These are phyloP conservation scores for Mycena citricolor DNA, from an alignment of 1,284 basidiomycete genomes.

Conservation along the genomic window DNA sequence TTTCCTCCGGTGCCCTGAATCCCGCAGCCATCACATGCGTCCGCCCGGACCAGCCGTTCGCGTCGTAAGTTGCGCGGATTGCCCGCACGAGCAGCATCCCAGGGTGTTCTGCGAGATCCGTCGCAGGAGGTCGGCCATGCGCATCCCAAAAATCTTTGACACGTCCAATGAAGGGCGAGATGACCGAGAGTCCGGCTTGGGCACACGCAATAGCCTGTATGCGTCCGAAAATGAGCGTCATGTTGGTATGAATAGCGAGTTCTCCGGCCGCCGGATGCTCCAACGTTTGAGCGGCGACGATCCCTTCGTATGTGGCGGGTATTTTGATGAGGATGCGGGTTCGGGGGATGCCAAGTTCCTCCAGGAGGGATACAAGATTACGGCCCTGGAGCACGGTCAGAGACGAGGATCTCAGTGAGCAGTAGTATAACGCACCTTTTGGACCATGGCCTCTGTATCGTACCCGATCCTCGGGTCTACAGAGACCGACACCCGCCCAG, in stretches of 20 bases:
- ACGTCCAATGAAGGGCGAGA: conserved; percentile 38
- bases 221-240: conserved; percentile 35
- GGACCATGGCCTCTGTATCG: conserved; percentile 28
- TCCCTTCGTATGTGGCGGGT: conserved; percentile 34
- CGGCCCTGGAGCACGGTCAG: conserved; percentile 17
- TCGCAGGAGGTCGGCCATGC: conserved; percentile 14
- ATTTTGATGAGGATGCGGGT: conserved; percentile 36
- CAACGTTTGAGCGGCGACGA: conserved; percentile 31
- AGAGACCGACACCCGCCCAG: conserved; percentile 34
- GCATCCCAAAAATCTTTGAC: conserved; percentile 38
- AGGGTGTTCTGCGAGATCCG: conserved; percentile 29
- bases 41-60: conserved; percentile 24
- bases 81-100: conserved; percentile 32
- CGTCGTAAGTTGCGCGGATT: conserved; percentile 28
- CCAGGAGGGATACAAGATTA: conserved; percentile 28
- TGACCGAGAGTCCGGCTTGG: conserved; percentile 33
- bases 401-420: neutral
- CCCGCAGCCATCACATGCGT: conserved; percentile 37
- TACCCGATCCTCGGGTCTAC: conserved; percentile 35
- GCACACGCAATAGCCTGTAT: conserved; percentile 38
- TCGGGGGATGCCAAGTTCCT: conserved; percentile 30
- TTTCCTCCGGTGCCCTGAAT: conserved; percentile 32
- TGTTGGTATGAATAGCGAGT: conserved; percentile 33
- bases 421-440: conserved; percentile 24
- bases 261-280: conserved; percentile 22